These are phyloP conservation scores for Collybia nuda DNA, from an alignment of 768 basidiomycete species.

Conservation along the genomic window DNA sequence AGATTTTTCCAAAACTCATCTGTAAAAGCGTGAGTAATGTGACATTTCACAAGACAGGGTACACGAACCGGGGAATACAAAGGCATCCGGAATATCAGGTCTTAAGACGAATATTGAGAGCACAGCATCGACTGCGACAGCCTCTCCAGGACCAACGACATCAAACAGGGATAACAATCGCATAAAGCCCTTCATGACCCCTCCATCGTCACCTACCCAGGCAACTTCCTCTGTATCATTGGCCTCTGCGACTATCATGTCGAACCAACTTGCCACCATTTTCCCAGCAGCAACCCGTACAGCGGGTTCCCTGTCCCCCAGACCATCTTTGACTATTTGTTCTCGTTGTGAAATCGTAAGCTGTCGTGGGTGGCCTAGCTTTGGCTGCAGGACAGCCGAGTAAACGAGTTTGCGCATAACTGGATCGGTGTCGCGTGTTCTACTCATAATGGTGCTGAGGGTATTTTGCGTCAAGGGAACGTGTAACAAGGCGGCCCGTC, in stretches of 20 bases:
- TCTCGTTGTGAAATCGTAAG: conserved; percentile 83
- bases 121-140: conserved; percentile 83
- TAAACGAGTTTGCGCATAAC: conserved; percentile 81
- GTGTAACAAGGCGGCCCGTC: conserved; percentile 81
- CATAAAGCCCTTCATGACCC: conserved; percentile 44
- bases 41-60: neutral
- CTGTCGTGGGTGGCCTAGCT: conserved; percentile 64
- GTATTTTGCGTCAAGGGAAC: conserved; percentile 64
- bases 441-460: conserved; percentile 65
- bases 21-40: conserved; percentile 18
- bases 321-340: conserved; percentile 79
- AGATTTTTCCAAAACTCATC: conserved; percentile 76
- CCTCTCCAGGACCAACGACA: conserved; percentile 64
- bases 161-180: conserved; percentile 49
- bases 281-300: conserved; percentile 83
- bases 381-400: conserved; percentile 54
- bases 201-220: conserved; percentile 45
- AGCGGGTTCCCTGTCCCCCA: conserved; percentile 83
- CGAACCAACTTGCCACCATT: conserved; percentile 81
- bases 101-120: conserved; percentile 74
- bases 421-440: conserved; percentile 85
- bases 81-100: conserved; percentile 64
- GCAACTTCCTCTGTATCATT: conserved; percentile 27
- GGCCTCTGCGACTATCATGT: conserved; percentile 47
- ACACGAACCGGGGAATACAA: conserved; percentile 74